Evolutionary conservation across 371 early-diverging fungal genomes (phyloP), one percentile per base, ranked within the genome.

Genomic region (Nosema muscidifuracis): DNA sequence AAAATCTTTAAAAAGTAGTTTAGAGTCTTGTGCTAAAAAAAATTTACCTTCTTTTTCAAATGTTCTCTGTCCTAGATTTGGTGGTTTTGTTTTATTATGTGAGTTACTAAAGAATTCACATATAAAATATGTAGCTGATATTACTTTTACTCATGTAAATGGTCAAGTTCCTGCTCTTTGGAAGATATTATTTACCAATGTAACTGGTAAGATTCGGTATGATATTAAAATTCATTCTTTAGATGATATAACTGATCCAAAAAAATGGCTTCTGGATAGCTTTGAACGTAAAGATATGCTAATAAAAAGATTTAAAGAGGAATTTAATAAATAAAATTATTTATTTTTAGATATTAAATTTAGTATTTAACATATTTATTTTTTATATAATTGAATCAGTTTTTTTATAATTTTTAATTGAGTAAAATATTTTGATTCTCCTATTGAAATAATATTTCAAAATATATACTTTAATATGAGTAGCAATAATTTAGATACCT

Each of bases 31-130:
- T 18, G 73, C 78, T 44, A 77, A 84, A 51, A 84, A 85, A 16
- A 85, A 85, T 9, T 81, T 87, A 44, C 85, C 86, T 10, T 71
- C 86, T 3, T 80, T 89, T 73, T 80, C 85, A 24, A 83, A 91
- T 77, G 86, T 91, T 0, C 75, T 91, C 57, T 81, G 86, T 75
- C 92, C 92, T 24, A 81, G 92, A 50, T 88, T 87, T 20, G 90
- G 89, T 69, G 92, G 92, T 4, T 89, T 91, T 77, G 61, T 74
- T 28, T n/a, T 79, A 34, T 63, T 74, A 31, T 15, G 26, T 16
- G 56, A 71, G 16, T 40, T 53, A 7, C 28, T 77, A 20, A 42
- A 33, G 65, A 33, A 71, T 18, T 51, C 67, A 1, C 13, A 73
- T 31, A 65, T 78, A 43, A 58, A 64, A 6, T 44, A 79, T 7